Evolutionary conservation across 495 filamentous ascomycete species (phyloP), one percentile per base, ranked within the genome.

Genomic region (Penicillium ochrochloron): DNA sequence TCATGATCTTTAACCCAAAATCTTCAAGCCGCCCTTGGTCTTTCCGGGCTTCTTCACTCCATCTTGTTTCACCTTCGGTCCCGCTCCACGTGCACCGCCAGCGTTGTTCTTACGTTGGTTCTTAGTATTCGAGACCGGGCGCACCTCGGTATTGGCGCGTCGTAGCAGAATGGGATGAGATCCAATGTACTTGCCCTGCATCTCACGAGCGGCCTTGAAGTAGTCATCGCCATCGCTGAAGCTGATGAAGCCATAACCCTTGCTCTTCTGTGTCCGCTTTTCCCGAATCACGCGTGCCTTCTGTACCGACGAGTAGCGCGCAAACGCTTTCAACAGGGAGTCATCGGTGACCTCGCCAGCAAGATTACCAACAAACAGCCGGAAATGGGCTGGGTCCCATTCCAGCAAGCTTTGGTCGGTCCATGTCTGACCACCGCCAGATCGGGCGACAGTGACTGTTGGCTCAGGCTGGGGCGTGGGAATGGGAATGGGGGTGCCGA

Each of bases 321-420:
- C 80, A 70, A 99, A 99, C 1, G 95, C 95, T 77, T 99, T 98
- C 68, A 94, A 81, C 11, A 99, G 78, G 2, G 92, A 94, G 41
- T 99, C 95, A 75, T 99, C 96, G 6, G 96, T 98, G 12, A 97
- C 95, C 80, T 99, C 95, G 60, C 95, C 95, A n/a, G 95, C 96
- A 27, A 99, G 86, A 73, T 99, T 99, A 53, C 95, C 95, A 19
- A 98, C 92, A 74, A 97, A 97, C 17, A 99, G 83, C 5, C 95
- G 90, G 69, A 97, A 92, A 78, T 99, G 96, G 2, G 91, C 85
- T 0, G 96, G 96, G 71, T 99, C 93, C 95, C 95, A 99, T 70
- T 99, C 96, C 0, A 97, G 83, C 0, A 99, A 85, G 0, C 90
- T 86, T 14, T 88, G 78, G 75, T 99, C 95, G 31, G 87, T 86